Evolutionary conservation across 1,139 yeast genomes (phyloP).

Genomic region (Saccharomyces hybrid): DNA sequence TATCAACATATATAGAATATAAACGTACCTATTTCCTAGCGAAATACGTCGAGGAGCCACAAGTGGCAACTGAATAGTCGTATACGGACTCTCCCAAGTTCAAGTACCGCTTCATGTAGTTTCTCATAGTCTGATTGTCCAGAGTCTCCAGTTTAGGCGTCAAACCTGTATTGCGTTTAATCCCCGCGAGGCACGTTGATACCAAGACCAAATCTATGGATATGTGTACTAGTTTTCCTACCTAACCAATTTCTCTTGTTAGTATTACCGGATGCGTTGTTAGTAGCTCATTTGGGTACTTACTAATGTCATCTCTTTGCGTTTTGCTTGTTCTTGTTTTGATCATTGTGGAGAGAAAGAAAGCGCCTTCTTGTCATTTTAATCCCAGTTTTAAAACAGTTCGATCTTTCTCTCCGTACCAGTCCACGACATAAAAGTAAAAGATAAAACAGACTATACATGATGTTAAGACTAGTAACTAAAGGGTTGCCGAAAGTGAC

Average conservation of each 20-base stretch:
- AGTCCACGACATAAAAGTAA: not conserved
- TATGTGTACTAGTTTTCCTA: constrained; percentile 59
- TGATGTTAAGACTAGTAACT: not conserved
- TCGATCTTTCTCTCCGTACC: not conserved
- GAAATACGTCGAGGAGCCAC: constrained; percentile 70
- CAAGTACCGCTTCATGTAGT: constrained; percentile 60
- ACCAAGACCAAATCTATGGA: constrained; percentile 69
- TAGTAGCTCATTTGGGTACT: constrained; percentile 2
- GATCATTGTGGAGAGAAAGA: not conserved
- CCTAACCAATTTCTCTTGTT: constrained; percentile 24
- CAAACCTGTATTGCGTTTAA: constrained; percentile 80
- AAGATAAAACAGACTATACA: not conserved
- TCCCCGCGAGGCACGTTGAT: constrained; percentile 83
- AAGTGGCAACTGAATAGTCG: constrained; percentile 64
- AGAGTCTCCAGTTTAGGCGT: constrained; percentile 40
- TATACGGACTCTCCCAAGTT: constrained; percentile 79
- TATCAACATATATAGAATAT: not conserved
- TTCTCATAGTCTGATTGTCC: constrained; percentile 45
- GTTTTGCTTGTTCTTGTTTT: not conserved
- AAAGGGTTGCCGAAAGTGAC: not conserved
- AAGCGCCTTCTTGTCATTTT: not conserved
- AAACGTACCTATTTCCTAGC: constrained; percentile 40
- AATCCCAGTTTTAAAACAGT: not conserved
- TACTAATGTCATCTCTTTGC: constrained; percentile 7
- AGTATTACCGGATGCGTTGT: not conserved